Evolutionary conservation across 225 moss, liverwort and hornwort genomes (phyloP).

Genomic region (Pleurozium schreberi): DNA sequence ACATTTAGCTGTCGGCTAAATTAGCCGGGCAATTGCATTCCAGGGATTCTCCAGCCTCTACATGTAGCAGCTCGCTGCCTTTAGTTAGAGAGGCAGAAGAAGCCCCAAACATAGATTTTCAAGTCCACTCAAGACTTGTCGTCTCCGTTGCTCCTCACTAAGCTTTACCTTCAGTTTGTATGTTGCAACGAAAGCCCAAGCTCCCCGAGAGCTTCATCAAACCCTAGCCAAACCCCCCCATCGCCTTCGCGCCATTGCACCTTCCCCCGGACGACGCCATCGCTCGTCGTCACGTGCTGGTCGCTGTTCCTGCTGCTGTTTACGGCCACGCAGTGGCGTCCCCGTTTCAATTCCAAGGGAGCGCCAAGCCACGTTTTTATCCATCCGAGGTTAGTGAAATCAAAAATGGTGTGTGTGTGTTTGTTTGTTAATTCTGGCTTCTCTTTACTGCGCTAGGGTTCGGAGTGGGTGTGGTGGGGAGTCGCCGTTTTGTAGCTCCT

Average conservation of each 20-base stretch:
- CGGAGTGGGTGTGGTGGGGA: not conserved
- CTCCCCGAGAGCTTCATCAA: not conserved
- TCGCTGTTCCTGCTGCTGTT: not conserved
- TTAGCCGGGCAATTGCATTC: not conserved
- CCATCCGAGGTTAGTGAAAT: not conserved
- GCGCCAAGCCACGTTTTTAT: not conserved
- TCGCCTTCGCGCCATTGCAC: not conserved
- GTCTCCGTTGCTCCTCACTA: not conserved
- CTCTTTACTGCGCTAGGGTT: not conserved
- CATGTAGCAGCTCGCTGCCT: not conserved
- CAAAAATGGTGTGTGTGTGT: not conserved
- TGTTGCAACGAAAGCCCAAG: conserved; percentile 1
- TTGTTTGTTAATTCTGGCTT: not conserved
- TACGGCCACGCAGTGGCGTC: not conserved
- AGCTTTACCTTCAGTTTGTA: not conserved
- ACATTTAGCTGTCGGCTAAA: not conserved
- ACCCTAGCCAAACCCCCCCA: not conserved
- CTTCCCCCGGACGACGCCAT: not conserved
- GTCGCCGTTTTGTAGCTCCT: conserved; percentile 16
- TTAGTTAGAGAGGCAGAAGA: not conserved
- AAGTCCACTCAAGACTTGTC: not conserved
- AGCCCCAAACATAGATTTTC: not conserved
- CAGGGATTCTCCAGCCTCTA: not conserved
- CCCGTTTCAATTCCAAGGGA: not conserved
- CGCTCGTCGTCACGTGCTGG: not conserved